Conservation (phyloP, 2,329 filamentous ascomycete genomes). For the Venturia carpophila region DNA sequence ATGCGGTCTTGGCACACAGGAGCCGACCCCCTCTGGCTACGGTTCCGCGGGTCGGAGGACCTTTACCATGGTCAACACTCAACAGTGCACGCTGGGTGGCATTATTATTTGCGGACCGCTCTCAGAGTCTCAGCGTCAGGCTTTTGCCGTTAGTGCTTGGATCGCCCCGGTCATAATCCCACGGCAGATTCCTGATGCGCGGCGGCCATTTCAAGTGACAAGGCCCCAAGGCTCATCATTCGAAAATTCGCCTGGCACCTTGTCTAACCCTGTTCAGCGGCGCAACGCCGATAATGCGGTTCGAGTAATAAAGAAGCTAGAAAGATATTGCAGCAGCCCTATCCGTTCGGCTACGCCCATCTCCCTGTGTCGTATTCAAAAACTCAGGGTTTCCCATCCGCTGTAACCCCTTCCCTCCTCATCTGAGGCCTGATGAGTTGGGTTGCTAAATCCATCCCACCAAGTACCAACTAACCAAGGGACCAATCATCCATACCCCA, state of each 20-base stretch:
- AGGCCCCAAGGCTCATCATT: background rate
- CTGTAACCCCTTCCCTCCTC: background rate
- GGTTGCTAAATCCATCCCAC: background rate
- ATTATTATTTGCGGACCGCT: no score
- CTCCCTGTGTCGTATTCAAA: background rate
- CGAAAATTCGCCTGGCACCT: background rate
- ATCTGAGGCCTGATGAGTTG: background rate
- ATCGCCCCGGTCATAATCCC: background rate
- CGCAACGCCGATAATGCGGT: background rate
- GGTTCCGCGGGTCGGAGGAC: background rate
- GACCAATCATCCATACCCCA: slow-evolving; percentile 1
- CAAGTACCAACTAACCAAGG: background rate
- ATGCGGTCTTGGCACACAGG: background rate
- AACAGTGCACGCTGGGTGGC: background rate
- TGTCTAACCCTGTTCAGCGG: background rate
- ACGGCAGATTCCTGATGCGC: background rate
- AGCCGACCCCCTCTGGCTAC: background rate
- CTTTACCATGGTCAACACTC: no score
- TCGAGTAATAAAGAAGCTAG: slow-evolving; percentile 7
- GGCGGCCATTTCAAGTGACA: background rate
- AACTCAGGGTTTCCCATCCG: background rate
- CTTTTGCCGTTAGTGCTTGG: background rate
- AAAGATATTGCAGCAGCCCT: slow-evolving; percentile 9
- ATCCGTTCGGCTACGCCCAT: slow-evolving; percentile 2
- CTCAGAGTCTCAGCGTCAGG: no score